Evolutionary conservation across 1,284 basidiomycete genomes (phyloP), one percentile per base, ranked within the genome.

Genomic region (Leccinum pachyderme): DNA sequence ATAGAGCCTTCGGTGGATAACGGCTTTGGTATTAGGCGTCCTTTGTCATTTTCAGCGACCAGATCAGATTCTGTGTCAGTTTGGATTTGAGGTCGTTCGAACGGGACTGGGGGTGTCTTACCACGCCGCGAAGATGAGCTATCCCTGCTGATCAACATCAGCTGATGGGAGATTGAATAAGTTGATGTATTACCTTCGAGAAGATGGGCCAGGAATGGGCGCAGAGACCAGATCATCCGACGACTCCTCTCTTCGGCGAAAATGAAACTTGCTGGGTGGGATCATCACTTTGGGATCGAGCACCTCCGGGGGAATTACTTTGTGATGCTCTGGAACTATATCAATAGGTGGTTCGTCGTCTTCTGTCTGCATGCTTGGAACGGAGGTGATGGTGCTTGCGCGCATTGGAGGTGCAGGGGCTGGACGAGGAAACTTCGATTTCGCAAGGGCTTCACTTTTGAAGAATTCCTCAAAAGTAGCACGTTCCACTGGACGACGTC

Each of bases 391-490:
- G 7, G 51, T 31, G 4, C 56, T 51, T 13, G 51, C 27, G 8
- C 56, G 65, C 2, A 44, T 60, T n/a, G 63, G 59, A 15, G 64
- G 57, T 22, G 64, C 62, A 11, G 70, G 62, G 3, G 62, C 62
- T 56, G 74, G 81, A 62, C 70, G 79, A 59, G 85, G 83, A 63
- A 89, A 88, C 73, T 89, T 92, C 44, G 83, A 87, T 59, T 86
- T 89, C n/a, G 83, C 86, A 67, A 93, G 79, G 7, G 91, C 91
- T n/a, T 79, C 81, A 60, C 86, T 89, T 43, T 78, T 78, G 68
- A 99, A 99, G 73, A 98, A 98, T 48, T 95, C 91, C 11, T 96
- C 92, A 65, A 96, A 99, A 58, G 81, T 87, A 51, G 93, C 88
- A 4, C 97, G 82, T 68, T 98, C 90, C 0, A 81, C 81, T 0